Conservation (phyloP, 2,329 filamentous ascomycete genomes). For the Trichoderma sp. region DNA sequence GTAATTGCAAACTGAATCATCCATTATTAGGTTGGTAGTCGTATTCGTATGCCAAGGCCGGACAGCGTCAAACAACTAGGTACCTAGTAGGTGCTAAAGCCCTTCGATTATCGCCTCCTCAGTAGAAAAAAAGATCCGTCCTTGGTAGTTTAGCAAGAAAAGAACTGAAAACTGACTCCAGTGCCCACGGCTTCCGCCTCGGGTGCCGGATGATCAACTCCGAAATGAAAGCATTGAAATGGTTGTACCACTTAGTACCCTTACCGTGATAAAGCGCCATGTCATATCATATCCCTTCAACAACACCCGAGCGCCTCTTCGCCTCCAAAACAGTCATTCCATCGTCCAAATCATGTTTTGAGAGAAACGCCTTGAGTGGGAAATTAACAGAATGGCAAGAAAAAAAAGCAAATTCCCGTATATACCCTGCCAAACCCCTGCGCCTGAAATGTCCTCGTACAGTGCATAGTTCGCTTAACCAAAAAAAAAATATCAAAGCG, state of each 20-base stretch:
- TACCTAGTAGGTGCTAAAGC: neutral
- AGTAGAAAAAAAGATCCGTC: neutral
- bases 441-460: neutral
- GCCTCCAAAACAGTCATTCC: neutral
- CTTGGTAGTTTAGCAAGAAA: neutral
- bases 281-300: neutral
- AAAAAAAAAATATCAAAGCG: neutral
- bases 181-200: neutral
- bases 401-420: neutral
- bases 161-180: neutral
- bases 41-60: neutral
- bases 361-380: neutral
- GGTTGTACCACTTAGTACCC: neutral
- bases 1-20: neutral
- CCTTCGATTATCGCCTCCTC: neutral
- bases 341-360: neutral
- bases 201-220: neutral
- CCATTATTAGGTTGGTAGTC: neutral
- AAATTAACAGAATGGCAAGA: neutral
- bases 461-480: slow-evolving; percentile 11
- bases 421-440: slow-evolving; percentile 8
- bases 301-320: neutral
- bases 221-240: slow-evolving; percentile 8
- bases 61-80: neutral
- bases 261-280: neutral